Evolutionary conservation across 495 filamentous ascomycete genomes (phyloP), one percentile per base, ranked within the genome.

Genomic region (Achaetomiella virescens): DNA sequence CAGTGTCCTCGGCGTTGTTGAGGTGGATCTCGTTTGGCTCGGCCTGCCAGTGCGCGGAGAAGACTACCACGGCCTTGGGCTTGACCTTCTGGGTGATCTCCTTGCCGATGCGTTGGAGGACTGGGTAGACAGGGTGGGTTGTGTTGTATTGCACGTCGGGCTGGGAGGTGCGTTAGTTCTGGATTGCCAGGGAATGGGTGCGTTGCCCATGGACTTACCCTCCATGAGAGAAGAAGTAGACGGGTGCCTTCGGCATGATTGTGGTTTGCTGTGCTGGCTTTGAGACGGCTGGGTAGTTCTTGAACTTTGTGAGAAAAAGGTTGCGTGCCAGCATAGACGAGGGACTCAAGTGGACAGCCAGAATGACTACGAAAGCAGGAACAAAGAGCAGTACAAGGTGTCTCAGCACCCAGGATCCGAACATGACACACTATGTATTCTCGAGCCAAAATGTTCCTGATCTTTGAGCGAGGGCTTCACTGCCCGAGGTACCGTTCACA

Each of bases 21-120:
- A 93, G 81, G 62, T 88, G 74, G 52, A 95, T 79, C 3, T 70
- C 75, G 61, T 80, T 71, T 31, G 66, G 66, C 1, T 72, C 72
- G 21, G 75, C 80, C 69, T 91, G 84, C 90, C 90, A 95, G 71
- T 95, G 89, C 22, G 88, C 90, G 11, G 87, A 91, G 68, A 95
- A 89, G 12, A 95, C 88, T 11, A 96, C 86, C 14, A 93, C 78
- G 15, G 89, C 90, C 52, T 82, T 84, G 18, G 89, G 89, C 64
- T 87, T 87, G 31, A 92, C 83, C 62, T 84, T 86, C 25, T 82
- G 76, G 0, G 88, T 91, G 63, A 96, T 95, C 62, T 95, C 89
- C 8, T 68, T 75, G 25, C 90, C 90, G 47, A 93, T 83, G 14
- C 70, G 59, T 41, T 82, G 78, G 7, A 96, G 78, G 51, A 86